Conservation (phyloP, 192 early-diverging fungal genomes). For the Spizellomyces punctatus region DNA sequence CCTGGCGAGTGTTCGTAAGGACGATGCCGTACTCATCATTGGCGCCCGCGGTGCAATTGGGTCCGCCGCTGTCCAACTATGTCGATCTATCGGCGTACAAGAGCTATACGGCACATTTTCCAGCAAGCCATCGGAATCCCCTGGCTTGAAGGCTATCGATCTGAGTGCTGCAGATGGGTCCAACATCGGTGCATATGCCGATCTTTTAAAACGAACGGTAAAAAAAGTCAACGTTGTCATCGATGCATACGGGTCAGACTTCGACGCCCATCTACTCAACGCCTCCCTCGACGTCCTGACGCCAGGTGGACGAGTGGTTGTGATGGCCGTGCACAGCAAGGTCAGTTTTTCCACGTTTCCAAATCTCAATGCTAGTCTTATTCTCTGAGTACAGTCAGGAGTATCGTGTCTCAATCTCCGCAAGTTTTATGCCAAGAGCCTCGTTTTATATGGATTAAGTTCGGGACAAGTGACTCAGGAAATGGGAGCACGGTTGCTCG, state of each 20-base stretch:
- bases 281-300: conserved; percentile 5
- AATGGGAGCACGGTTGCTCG: not conserved
- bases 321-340: conserved; percentile 8
- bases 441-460: not conserved
- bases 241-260: conserved; percentile 2
- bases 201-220: not conserved
- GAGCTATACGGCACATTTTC: not conserved
- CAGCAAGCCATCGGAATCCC: not conserved
- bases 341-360: not conserved
- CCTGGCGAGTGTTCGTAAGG: not conserved
- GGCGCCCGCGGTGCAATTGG: conserved; percentile 5
- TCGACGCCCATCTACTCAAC: conserved; percentile 1
- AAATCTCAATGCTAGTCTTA: no score
- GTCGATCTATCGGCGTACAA: not conserved
- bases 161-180: not conserved
- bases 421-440: no score
- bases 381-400: no score
- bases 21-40: conserved; percentile 1
- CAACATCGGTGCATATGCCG: conserved; percentile 3
- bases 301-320: conserved; percentile 4
- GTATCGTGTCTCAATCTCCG: no score
- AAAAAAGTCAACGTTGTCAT: conserved; percentile 2
- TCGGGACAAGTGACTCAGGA: conserved; percentile 9
- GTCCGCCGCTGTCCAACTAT: conserved; percentile 6
- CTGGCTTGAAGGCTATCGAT: not conserved